Conservation (phyloP, 257 asterid species). For the Marsdenia floribunda region DNA sequence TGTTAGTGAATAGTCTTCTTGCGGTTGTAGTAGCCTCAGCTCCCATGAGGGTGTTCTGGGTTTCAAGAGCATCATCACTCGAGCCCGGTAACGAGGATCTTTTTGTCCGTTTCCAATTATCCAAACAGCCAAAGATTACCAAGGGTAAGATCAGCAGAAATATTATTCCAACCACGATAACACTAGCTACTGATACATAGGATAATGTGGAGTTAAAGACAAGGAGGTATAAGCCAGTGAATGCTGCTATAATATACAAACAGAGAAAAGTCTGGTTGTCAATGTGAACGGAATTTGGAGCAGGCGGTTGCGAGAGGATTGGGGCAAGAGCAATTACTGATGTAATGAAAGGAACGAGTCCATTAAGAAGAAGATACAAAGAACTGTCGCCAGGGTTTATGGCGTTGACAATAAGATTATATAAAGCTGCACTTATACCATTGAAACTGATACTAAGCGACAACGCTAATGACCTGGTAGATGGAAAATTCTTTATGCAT, state of each 20-base stretch:
- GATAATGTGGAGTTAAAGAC: slow-evolving; percentile 26
- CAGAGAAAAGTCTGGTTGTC: slow-evolving; percentile 21
- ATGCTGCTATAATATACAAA: slow-evolving; percentile 33
- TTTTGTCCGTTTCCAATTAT: slow-evolving; percentile 20
- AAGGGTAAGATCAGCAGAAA: slow-evolving; percentile 41
- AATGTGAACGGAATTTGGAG: not conserved
- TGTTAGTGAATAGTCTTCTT: slow-evolving; percentile 5
- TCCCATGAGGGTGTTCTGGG: slow-evolving; percentile 21
- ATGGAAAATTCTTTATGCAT: slow-evolving; percentile 49
- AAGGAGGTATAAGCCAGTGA: slow-evolving; percentile 54
- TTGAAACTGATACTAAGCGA: slow-evolving; percentile 56
- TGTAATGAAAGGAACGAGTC: slow-evolving; percentile 38
- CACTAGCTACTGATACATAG: slow-evolving; percentile 25
- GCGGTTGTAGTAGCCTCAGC: slow-evolving; percentile 4
- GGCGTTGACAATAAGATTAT: slow-evolving; percentile 48
- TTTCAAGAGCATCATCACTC: slow-evolving; percentile 28
- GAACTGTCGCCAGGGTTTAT: slow-evolving; percentile 33
- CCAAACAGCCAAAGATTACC: slow-evolving; percentile 20
- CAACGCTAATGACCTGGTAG: slow-evolving; percentile 44
- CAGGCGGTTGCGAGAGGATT: slow-evolving; percentile 22
- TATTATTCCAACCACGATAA: slow-evolving; percentile 36
- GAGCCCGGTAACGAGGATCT: not conserved
- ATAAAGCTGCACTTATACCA: slow-evolving; percentile 58
- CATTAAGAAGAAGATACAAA: slow-evolving; percentile 55
- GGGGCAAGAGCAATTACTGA: slow-evolving; percentile 30